Conservation (phyloP, 768 basidiomycete genomes). For the Lentinula raphanica region DNA sequence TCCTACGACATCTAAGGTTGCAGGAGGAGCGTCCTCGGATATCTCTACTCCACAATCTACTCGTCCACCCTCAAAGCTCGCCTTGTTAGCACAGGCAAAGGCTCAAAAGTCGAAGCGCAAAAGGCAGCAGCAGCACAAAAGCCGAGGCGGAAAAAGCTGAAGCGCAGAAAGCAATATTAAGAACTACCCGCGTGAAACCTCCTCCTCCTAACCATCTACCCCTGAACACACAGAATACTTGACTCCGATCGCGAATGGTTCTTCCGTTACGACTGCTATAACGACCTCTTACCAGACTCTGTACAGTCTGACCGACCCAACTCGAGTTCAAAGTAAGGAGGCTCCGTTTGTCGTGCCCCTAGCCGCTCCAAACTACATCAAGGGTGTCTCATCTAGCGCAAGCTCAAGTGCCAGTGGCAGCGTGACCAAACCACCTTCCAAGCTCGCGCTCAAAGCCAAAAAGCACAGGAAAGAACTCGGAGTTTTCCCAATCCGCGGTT, state of each 20-base stretch:
- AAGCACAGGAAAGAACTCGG: slow-evolving; percentile 27
- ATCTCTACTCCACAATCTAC: slow-evolving; percentile 8
- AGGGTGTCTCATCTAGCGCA: slow-evolving; percentile 39
- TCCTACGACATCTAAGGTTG: not conserved
- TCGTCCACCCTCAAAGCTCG: slow-evolving; percentile 65
- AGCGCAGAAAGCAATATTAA: slow-evolving; percentile 25
- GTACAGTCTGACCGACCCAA: slow-evolving; percentile 53
- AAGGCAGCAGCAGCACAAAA: slow-evolving; percentile 40
- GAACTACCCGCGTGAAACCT: slow-evolving; percentile 11
- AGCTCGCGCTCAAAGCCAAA: slow-evolving; percentile 71
- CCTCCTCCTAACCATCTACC: slow-evolving; percentile 32
- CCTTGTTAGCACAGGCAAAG: slow-evolving; percentile 64
- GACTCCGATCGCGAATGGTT: slow-evolving; percentile 75
- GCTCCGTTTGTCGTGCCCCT: slow-evolving; percentile 42
- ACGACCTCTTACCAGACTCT: slow-evolving; percentile 77
- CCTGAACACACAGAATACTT: slow-evolving; percentile 61
- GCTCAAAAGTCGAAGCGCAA: slow-evolving; percentile 36
- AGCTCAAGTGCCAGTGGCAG: slow-evolving; percentile 30
- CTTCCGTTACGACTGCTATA: slow-evolving; percentile 80
- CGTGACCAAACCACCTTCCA: slow-evolving; percentile 39
- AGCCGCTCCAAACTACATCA: slow-evolving; percentile 12
- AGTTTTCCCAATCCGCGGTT: not conserved
- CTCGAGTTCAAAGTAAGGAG: slow-evolving; percentile 34
- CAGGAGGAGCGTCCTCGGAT: not conserved
- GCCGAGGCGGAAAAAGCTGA: slow-evolving; percentile 42